Base-by-base conservation (phyloP, 805 yeast species). In the Brettanomyces naardenensis region DNA sequence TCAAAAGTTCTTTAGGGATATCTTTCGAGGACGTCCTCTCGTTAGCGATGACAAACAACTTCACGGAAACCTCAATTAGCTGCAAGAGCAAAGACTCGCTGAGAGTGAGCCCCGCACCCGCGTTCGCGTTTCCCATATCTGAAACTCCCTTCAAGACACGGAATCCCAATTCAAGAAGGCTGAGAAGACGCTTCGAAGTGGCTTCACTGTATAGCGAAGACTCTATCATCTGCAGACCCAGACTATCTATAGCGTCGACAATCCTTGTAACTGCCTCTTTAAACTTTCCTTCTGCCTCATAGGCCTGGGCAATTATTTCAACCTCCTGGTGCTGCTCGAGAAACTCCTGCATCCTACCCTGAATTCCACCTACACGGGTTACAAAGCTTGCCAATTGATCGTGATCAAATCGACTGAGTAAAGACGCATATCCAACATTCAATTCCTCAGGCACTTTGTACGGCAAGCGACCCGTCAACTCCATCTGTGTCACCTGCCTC, bases 31-130 rank as follows among this genome's bases (percentile, higher is more conserved):
- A 30, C n/a, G 27, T 15, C 5, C 10, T 17, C 15, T 7, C 15
- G 22, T 54, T 64, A 17, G 58, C 53, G 4, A 40, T 39, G 26
- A 59, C 61, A 34, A 63, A 54, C 6, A 62, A 37, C 3, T 48
- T 51, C 4, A 70, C 69, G 1, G 67, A 48, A 2, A 64, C 51
- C 28, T 65, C 68, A 6, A 70, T 52, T 5, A 72, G 45, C 4
- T 52, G 44, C 9, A 69, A 44, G 61, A 75, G 61, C 45, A 70
- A 46, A 9, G 47, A 42, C 40, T 66, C 70, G 31, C 60, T 58
- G 18, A 40, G 30, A 2, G 61, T 54, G 7, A 64, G 38, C 6
- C 40, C 47, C 2, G 6, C 20, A 30, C 18, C 33, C 15, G 31
- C 31, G 27, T 19, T 26, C 15, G 5, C 5, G 11, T 19, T 11